Base-by-base conservation (phyloP, 768 basidiomycete species). In the Suillus bovinus region DNA sequence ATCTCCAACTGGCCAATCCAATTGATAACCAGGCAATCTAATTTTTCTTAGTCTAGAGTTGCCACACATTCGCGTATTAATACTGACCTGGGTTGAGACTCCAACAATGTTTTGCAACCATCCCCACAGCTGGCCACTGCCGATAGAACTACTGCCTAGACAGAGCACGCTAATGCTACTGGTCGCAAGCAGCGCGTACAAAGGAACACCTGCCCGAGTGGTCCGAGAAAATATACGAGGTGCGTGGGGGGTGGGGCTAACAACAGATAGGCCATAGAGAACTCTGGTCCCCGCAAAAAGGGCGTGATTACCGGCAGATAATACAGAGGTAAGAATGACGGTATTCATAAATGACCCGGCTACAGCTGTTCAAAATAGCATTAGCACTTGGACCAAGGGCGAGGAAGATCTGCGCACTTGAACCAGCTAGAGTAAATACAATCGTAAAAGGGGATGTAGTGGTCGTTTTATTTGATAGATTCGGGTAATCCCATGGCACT, bases 41-140 rank as follows among this genome's bases (percentile, higher is more conserved):
- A 9, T 60, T 38, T 42, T 27, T 67, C 16, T 39, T 36, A 42
- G 39, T 24, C 41, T 4, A n/a, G 16, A 14, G 1, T 31, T 34
- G 44, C 14, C 7, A 38, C 4, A 9, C 14, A 17, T 39, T 27
- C 22, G 8, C 0, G n/a, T 44, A 41, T 24, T 9, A 27, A 29
- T 62, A 56, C 73, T 27, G 54, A 88, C 89, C 79, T 93, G 92
- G 69, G 93, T 94, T 2, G 90, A 92, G 57, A 94, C 93, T 2
- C 93, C 93, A 36, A 94, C 93, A 56, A 94, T 86, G 67, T 91
- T 93, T 71, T 94, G 93, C 44, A 93, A 73, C 93, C 93, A 94
- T 3, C 81, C 81, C 90, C 90, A 94, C 29, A 94, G 80, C 69
- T 80, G 76, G 29, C 90, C 91, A 60, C 84, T 89, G 31, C 91